Conservation (phyloP, 2,329 filamentous ascomycete genomes). For the Gremmenia infestans region DNA sequence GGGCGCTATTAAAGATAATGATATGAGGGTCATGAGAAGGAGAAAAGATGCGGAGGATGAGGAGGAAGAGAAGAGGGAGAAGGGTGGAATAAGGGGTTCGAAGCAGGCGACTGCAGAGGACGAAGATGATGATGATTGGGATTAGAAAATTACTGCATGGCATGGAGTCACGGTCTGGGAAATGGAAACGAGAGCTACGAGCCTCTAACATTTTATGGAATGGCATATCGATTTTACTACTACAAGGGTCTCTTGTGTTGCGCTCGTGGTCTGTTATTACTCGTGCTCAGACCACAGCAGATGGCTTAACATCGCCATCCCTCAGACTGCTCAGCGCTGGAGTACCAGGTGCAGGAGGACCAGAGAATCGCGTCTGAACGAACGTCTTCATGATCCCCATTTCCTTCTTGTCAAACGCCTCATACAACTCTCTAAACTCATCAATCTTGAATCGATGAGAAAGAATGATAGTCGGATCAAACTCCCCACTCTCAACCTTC, state of each 20-base stretch:
- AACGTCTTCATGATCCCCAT: conserved; percentile 79
- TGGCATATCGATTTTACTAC: conserved; percentile 6
- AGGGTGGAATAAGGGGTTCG: conserved; percentile 27
- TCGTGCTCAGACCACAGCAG: conserved; percentile 1
- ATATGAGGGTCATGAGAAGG: conserved; percentile 59
- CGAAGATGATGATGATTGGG: conserved; percentile 50
- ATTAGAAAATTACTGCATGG: conserved; percentile 33
- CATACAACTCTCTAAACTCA: conserved; percentile 64
- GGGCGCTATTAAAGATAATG: conserved; percentile 72
- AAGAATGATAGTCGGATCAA: conserved; percentile 76
- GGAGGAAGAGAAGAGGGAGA: conserved; percentile 28
- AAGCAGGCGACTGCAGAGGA: conserved; percentile 25
- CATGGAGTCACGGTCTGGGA: conserved; percentile 12
- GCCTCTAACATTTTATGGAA: neutral
- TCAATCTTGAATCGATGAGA: conserved; percentile 73
- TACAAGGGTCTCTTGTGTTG: neutral
- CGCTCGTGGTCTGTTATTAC: neutral
- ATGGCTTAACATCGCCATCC: conserved; percentile 14
- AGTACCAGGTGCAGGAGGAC: conserved; percentile 43
- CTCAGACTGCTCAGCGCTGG: conserved; percentile 44
- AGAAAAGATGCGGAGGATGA: conserved; percentile 28
- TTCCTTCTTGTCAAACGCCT: conserved; percentile 52
- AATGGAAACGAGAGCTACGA: neutral
- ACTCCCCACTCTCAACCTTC: conserved; percentile 58
- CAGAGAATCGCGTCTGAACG: conserved; percentile 53